Conservation (phyloP, 2,329 filamentous ascomycete genomes). For the Calonectria pteridis region DNA sequence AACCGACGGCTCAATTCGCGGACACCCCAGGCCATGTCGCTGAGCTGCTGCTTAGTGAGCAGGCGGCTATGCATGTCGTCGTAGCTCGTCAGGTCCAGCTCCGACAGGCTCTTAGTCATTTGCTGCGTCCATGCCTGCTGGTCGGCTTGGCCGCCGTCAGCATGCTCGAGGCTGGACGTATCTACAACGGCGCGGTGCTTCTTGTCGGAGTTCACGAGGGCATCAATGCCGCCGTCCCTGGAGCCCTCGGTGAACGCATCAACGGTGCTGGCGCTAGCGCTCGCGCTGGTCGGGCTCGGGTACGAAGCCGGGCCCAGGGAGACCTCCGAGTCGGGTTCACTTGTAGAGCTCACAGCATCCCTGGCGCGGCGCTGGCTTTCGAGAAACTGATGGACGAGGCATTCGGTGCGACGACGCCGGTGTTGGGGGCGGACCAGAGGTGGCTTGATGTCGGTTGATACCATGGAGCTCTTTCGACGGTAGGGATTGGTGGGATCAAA, state of each 20-base stretch:
- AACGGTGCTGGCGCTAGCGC: conserved; percentile 12
- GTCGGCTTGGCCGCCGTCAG: conserved; percentile 65
- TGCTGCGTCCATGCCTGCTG: conserved; percentile 67
- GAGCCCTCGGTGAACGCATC: conserved; percentile 28
- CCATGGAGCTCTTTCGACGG: conserved; percentile 75
- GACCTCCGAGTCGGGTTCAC: conserved; percentile 42
- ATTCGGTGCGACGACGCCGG: conserved; percentile 61
- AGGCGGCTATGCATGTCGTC: conserved; percentile 72
- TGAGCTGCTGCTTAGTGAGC: conserved; percentile 93
- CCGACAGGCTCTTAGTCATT: conserved; percentile 58
- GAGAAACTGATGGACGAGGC: conserved; percentile 75
- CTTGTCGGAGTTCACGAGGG: conserved; percentile 30
- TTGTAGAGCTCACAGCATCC: conserved; percentile 42
- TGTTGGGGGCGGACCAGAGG: conserved; percentile 44
- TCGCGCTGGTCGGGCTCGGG: conserved; percentile 29
- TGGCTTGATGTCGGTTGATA: conserved; percentile 60
- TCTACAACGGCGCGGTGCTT: conserved; percentile 53
- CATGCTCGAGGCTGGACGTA: conserved; percentile 54
- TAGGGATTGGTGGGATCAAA: conserved; percentile 73
- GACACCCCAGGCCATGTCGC: conserved; percentile 97
- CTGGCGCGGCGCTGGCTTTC: conserved; percentile 64
- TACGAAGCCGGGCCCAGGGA: conserved; percentile 48
- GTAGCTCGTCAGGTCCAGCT: conserved; percentile 53
- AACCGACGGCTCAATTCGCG: conserved; percentile 89
- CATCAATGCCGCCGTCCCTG: conserved; percentile 35